Percentiles rank a stretch among this genome's conserved stretches.
Evolutionary conservation across 2,329 filamentous ascomycete genomes (phyloP).

Genomic region (Curvularia verruculosa): DNA sequence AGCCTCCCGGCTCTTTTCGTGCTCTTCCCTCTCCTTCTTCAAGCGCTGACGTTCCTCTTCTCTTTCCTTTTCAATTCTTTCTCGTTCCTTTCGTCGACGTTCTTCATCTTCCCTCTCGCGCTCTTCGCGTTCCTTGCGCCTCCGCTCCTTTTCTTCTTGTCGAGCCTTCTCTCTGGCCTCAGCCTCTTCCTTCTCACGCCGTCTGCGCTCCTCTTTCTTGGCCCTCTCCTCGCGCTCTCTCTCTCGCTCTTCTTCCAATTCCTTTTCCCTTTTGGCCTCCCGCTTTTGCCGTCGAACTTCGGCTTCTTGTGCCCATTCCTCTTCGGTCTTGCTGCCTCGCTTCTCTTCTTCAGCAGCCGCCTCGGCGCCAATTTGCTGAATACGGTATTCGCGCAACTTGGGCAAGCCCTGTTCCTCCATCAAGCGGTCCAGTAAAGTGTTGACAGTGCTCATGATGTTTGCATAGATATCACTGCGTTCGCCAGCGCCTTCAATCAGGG

Average conservation of each 20-base stretch:
- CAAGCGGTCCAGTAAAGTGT: slow-evolving; percentile 68
- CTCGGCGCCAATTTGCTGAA: slow-evolving; percentile 71
- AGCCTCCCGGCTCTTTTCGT: slow-evolving; percentile 53
- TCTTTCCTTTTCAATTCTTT: slow-evolving; percentile 46
- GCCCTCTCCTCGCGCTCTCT: slow-evolving; percentile 58
- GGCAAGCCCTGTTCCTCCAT: slow-evolving; percentile 67
- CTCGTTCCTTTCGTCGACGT: slow-evolving; percentile 38
- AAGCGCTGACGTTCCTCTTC: slow-evolving; percentile 59
- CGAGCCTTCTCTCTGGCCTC: slow-evolving; percentile 54
- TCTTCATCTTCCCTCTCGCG: slow-evolving; percentile 42
- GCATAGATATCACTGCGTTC: slow-evolving; percentile 79
- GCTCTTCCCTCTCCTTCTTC: slow-evolving; percentile 51
- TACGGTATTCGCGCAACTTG: slow-evolving; percentile 71
- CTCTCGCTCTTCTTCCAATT: slow-evolving; percentile 65
- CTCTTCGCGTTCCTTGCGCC: slow-evolving; percentile 40
- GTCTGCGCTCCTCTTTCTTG: slow-evolving; percentile 63
- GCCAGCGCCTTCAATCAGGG: slow-evolving; percentile 77
- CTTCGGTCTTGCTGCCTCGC: slow-evolving; percentile 73
- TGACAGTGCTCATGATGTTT: slow-evolving; percentile 70
- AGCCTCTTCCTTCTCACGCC: slow-evolving; percentile 56
- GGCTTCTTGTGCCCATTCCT: slow-evolving; percentile 73
- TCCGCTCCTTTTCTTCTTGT: slow-evolving; percentile 55
- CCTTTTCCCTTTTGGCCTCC: slow-evolving; percentile 66
- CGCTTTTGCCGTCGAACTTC: slow-evolving; percentile 65
- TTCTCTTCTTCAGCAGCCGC: slow-evolving; percentile 68